These are phyloP conservation scores for Coprinellus aureogranulatus DNA, from an alignment of 768 basidiomycete species.

Conservation along the genomic window DNA sequence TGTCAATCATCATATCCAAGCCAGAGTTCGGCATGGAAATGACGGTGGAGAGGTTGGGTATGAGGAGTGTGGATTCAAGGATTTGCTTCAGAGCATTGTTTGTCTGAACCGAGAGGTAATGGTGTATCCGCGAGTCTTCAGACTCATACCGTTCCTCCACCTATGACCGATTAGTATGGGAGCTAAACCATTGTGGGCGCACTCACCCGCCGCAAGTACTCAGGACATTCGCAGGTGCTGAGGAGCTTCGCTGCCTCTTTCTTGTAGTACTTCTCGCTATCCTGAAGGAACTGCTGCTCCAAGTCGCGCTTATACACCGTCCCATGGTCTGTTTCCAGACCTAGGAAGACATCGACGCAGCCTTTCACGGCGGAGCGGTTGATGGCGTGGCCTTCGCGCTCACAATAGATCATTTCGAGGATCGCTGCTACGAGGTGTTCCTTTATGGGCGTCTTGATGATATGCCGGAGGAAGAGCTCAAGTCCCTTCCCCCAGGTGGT, in stretches of 20 bases:
- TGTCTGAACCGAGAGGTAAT: conserved; percentile 82
- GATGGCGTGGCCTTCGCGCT: conserved; percentile 88
- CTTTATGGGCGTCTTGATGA: conserved; percentile 79
- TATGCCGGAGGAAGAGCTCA: conserved; percentile 76
- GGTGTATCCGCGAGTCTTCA: conserved; percentile 80
- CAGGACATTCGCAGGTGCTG: conserved; percentile 72
- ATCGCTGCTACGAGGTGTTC: conserved; percentile 80
- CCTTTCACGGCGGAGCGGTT: conserved; percentile 89
- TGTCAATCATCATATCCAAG: conserved; percentile 82
- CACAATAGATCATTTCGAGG: conserved; percentile 82
- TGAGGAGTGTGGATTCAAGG: conserved; percentile 73
- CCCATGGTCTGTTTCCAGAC: conserved; percentile 52
- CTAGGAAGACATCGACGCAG: conserved; percentile 80
- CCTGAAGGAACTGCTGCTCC: conserved; percentile 75
- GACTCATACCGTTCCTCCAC: conserved; percentile 77
- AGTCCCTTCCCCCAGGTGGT: conserved; percentile 81
- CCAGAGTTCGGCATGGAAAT: conserved; percentile 83
- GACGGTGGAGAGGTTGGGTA: conserved; percentile 70
- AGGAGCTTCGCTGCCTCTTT: conserved; percentile 70
- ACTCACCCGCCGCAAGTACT: conserved; percentile 77
- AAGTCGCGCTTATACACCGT: conserved; percentile 82
- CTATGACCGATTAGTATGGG: conserved; percentile 37
- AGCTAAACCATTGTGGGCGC: neutral
- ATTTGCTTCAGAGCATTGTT: conserved; percentile 66
- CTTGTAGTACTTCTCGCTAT: conserved; percentile 78